phyloP scores from a whole-genome alignment of 1,139 yeast species.

The Pichia norvegensis region DNA sequence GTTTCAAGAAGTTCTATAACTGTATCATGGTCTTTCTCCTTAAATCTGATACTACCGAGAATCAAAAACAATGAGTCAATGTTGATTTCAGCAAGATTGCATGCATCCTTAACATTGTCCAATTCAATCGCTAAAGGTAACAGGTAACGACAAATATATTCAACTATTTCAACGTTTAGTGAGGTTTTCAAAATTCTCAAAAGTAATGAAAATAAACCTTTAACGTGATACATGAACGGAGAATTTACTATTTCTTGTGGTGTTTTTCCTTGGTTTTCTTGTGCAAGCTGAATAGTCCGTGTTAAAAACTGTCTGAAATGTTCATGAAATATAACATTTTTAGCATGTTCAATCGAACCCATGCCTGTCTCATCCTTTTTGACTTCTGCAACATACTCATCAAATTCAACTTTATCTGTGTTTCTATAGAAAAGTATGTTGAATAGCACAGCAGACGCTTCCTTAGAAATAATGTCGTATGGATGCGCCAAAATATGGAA shows the following conservation, averaged over 20 bases:
- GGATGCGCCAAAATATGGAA: conserved; percentile 48
- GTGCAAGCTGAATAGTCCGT: conserved; percentile 17
- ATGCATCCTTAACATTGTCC: conserved; percentile 70
- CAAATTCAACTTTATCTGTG: conserved; percentile 41
- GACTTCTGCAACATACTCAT: conserved; percentile 37
- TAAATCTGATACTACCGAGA: conserved; percentile 22
- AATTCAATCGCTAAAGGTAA: conserved; percentile 67
- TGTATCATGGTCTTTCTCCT: conserved; percentile 23
- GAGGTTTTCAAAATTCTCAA: conserved; percentile 37
- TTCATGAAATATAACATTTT: conserved; percentile 16
- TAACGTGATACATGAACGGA: conserved; percentile 40
- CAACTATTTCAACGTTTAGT: conserved; percentile 36
- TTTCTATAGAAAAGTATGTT: conserved; percentile 48
- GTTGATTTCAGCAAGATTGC: conserved; percentile 57
- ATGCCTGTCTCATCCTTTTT: conserved; percentile 27
- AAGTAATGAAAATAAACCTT: conserved; percentile 28
- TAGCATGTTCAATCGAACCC: conserved; percentile 14
- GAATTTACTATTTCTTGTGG: conserved; percentile 44
- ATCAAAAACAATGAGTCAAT: conserved; percentile 20
- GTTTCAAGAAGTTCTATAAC: conserved; percentile 46
- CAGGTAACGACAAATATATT: conserved; percentile 37
- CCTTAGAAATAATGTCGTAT: conserved; percentile 69
- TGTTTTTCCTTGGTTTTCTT: conserved; percentile 23
- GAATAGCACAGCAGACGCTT: conserved; percentile 59
- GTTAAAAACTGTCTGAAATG: conserved; percentile 17